Evolutionary conservation across 306 rosid genomes (phyloP).

Genomic region (Abrus pulchellus): DNA sequence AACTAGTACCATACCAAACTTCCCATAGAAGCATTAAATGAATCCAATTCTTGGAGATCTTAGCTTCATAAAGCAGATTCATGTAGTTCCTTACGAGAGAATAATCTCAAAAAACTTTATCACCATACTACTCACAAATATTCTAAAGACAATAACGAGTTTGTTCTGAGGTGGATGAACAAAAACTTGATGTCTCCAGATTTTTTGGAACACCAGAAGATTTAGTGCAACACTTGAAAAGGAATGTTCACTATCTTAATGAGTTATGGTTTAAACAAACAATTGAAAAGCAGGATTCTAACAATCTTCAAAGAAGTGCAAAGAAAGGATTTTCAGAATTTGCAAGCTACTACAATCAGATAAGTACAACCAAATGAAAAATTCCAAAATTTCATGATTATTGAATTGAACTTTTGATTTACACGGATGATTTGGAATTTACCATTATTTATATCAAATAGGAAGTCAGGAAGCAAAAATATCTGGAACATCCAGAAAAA

Average conservation of each 20-base stretch:
- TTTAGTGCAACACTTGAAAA: constrained; percentile 8
- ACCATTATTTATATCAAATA: constrained; percentile 58
- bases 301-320: constrained; percentile 30
- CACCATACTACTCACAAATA: constrained; percentile 16
- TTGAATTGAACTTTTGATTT: constrained; percentile 48
- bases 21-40: constrained; percentile 15
- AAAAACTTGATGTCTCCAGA: constrained; percentile 38
- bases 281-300: constrained; percentile 14
- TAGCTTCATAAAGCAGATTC: constrained; percentile 32
- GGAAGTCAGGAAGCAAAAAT: constrained; percentile 52
- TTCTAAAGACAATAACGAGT: background rate
- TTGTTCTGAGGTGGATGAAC: constrained; percentile 31
- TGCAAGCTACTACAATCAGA: constrained; percentile 45
- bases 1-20: constrained; percentile 13
- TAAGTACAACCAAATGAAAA: constrained; percentile 26
- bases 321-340: constrained; percentile 39
- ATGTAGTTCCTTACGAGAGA: constrained; percentile 28
- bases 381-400: constrained; percentile 41
- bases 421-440: constrained; percentile 55
- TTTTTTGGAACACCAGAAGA: constrained; percentile 20
- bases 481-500: constrained; percentile 41
- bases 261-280: constrained; percentile 5
- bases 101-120: constrained; percentile 1
- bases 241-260: constrained; percentile 2
- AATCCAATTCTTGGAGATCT: constrained; percentile 22